Evolutionary conservation across 2,329 filamentous ascomycete species (phyloP).

Genomic region (Stachybotrys elegans): DNA sequence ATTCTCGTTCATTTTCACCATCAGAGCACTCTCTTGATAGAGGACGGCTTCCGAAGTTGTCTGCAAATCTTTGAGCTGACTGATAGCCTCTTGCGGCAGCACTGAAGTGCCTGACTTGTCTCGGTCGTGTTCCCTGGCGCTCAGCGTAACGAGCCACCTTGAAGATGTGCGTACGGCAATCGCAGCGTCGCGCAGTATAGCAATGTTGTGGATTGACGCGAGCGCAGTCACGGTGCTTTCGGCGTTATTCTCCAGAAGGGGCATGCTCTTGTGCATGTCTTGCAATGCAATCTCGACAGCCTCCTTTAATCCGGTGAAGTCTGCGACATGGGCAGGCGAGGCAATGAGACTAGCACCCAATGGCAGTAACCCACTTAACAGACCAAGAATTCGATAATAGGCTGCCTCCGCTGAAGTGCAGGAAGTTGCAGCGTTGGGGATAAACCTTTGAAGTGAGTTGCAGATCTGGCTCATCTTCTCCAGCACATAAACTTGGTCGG

Average conservation of each 20-base stretch:
- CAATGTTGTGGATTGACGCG: slow-evolving; percentile 29
- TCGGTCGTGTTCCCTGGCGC: slow-evolving; percentile 33
- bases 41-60: slow-evolving; percentile 21
- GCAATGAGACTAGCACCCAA: slow-evolving; percentile 20
- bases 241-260: slow-evolving; percentile 7
- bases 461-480: slow-evolving; percentile 37
- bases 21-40: slow-evolving; percentile 24
- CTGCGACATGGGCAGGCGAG: slow-evolving; percentile 13
- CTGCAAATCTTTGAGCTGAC: slow-evolving; percentile 28
- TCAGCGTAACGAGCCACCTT: slow-evolving; percentile 28
- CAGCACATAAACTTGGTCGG: slow-evolving; percentile 39
- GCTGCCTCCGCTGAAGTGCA: slow-evolving; percentile 37
- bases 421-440: slow-evolving; percentile 21
- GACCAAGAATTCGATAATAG: slow-evolving; percentile 37
- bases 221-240: slow-evolving; percentile 18
- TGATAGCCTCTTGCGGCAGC: slow-evolving; percentile 30
- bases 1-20: slow-evolving; percentile 21
- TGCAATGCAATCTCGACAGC: slow-evolving; percentile 20
- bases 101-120: slow-evolving; percentile 32
- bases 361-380: slow-evolving; percentile 32
- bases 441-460: slow-evolving; percentile 35
- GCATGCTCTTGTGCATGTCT: slow-evolving; percentile 15
- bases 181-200: slow-evolving; percentile 33
- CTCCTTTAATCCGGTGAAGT: slow-evolving; percentile 20
- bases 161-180: slow-evolving; percentile 20